phyloP scores from a whole-genome alignment of 495 filamentous ascomycete genomes.

The Penicillium ochrochloron region DNA sequence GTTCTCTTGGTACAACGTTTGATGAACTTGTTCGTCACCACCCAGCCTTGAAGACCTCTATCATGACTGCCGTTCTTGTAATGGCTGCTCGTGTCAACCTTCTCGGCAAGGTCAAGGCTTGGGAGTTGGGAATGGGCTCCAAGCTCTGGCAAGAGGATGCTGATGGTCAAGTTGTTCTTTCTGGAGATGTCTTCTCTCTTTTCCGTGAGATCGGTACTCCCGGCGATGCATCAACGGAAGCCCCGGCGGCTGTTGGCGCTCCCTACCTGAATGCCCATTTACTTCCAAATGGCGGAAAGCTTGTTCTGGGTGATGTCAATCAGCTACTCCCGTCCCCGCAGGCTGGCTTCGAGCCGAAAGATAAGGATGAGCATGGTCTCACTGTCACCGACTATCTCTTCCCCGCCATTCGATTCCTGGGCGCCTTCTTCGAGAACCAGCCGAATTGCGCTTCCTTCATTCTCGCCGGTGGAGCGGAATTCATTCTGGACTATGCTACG shows the following conservation, averaged over 20 bases:
- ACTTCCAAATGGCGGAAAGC: constrained; percentile 46
- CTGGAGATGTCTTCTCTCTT: constrained; percentile 40
- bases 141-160: constrained; percentile 71
- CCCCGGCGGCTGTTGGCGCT: constrained; percentile 37
- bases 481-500: constrained; percentile 80
- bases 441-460: constrained; percentile 76
- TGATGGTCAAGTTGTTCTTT: constrained; percentile 36
- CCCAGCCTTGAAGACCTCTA: constrained; percentile 74
- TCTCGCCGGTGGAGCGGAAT: constrained; percentile 77
- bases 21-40: constrained; percentile 96
- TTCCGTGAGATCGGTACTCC: constrained; percentile 42
- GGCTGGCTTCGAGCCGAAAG: constrained; percentile 48
- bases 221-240: constrained; percentile 33
- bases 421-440: constrained; percentile 76
- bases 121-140: constrained; percentile 70
- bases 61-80: constrained; percentile 77
- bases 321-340: constrained; percentile 33
- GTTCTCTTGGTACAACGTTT: constrained; percentile 75
- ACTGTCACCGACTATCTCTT: constrained; percentile 70
- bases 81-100: constrained; percentile 81
- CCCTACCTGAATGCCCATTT: constrained; percentile 35
- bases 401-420: constrained; percentile 74
- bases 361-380: constrained; percentile 53
- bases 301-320: constrained; percentile 41
- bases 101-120: constrained; percentile 69